Evolutionary conservation across 2,329 filamentous ascomycete genomes (phyloP), one percentile per base, ranked within the genome.

Genomic region (Penicillium thymicola): DNA sequence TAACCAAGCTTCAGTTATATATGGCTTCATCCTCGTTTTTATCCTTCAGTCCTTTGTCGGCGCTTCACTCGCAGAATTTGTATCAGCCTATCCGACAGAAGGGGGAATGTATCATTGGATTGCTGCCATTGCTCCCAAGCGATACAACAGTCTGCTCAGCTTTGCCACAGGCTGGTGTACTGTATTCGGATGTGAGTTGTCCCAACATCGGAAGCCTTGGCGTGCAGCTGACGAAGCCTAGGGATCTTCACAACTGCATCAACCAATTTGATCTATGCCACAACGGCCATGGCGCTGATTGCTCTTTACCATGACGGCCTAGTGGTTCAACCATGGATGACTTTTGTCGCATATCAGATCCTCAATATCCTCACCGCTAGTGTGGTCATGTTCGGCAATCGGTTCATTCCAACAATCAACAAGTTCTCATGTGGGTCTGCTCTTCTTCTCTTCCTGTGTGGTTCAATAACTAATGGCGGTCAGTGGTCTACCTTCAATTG

Each of bases 91-190:
- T 55, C 79, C 79, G 4, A 78, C 77, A 10, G 75, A 76, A 50
- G 79, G 79, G 23, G 79, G 79, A 42, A 79, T 79, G 77, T 81
- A 81, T 54, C 79, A 80, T 61, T 81, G 79, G 79, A 78, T 79
- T 38, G 78, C 78, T 7, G 77, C 76, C 1, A 72, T 81, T 27
- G 76, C 78, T 4, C 78, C 79, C 0, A 70, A 67, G 36, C 64
- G 63, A 41, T 69, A 69, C 41, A 77, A 72, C 13, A 73, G 72
- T 21, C 65, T 76, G 40, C 57, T 80, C 60, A 78, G 76, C 43
- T 80, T 79, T 59, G 64, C 73, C 23, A 79, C 78, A 0, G 78
- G 78, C 4, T 78, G 76, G 75, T 70, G 74, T 56, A 77, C 72
- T 13, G 74, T 76, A 4, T 74, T 74, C 49, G 74, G 74, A 30